phyloP scores from a whole-genome alignment of 2,329 filamentous ascomycete genomes.

The Monilinia fructigena region DNA sequence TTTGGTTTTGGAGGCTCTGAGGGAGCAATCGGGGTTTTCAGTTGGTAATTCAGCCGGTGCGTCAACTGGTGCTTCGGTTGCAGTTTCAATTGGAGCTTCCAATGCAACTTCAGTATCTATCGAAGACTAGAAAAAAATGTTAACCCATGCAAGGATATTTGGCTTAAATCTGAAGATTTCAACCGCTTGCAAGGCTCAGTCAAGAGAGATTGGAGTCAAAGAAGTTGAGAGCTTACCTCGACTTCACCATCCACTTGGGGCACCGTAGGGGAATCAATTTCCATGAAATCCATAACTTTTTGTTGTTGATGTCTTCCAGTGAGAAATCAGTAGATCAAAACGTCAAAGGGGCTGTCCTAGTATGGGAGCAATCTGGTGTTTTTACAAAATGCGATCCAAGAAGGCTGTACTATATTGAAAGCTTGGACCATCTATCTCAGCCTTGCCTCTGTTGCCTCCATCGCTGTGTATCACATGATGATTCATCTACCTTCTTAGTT shows the following conservation, averaged over 20 bases:
- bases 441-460: not conserved
- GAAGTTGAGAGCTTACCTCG: slow-evolving; percentile 8
- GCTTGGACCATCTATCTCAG: slow-evolving; percentile 5
- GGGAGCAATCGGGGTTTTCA: not conserved
- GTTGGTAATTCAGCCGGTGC: not conserved
- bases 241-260: not conserved
- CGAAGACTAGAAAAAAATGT: slow-evolving; percentile 10
- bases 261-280: not conserved
- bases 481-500: not conserved
- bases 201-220: not conserved
- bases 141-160: not conserved
- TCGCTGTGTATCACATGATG: not conserved
- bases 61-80: not conserved
- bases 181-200: slow-evolving; percentile 13
- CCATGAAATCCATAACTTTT: slow-evolving; percentile 20
- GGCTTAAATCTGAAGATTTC: slow-evolving; percentile 1
- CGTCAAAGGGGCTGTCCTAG: not conserved
- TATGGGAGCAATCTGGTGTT: not conserved
- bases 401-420: slow-evolving; percentile 3
- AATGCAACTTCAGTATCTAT: not conserved
- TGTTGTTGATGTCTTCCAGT: not conserved
- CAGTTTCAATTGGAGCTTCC: not conserved
- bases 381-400: slow-evolving; percentile 6
- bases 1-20: slow-evolving; percentile 1
- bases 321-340: not conserved